phyloP scores from a whole-genome alignment of 345 rosid species.

The Eucalyptus tenuipes region DNA sequence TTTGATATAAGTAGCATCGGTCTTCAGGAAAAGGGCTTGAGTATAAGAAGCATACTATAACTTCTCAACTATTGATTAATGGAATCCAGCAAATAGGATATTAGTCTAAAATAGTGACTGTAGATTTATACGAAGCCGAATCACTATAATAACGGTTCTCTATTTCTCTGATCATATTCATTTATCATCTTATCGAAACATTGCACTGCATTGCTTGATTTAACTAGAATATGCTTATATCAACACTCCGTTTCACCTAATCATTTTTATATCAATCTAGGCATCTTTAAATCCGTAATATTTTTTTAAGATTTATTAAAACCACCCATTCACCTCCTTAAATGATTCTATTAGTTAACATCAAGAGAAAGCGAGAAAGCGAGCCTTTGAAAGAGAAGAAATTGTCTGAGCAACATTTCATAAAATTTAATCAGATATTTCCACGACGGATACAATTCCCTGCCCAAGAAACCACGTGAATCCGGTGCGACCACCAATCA shows the following conservation, averaged over 20 bases:
- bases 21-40: no score
- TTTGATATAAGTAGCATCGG: no score
- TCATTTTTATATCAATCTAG: background rate
- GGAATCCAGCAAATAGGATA: no score
- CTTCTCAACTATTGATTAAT: background rate
- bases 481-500: background rate
- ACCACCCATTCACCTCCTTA: background rate
- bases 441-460: background rate
- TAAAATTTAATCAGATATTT: background rate
- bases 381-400: background rate
- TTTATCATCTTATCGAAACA: rapidly evolving
- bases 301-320: background rate
- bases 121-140: no score
- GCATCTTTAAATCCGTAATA: background rate
- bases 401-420: background rate
- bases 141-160: no score
- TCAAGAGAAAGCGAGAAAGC: no score
- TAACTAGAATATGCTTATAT: background rate
- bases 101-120: background rate
- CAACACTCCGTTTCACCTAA: rapidly evolving
- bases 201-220: no score
- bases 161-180: background rate
- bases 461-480: background rate
- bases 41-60: no score
- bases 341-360: background rate